Conservation (phyloP, 2,329 filamentous ascomycete species). For the Colletotrichum sp. region DNA sequence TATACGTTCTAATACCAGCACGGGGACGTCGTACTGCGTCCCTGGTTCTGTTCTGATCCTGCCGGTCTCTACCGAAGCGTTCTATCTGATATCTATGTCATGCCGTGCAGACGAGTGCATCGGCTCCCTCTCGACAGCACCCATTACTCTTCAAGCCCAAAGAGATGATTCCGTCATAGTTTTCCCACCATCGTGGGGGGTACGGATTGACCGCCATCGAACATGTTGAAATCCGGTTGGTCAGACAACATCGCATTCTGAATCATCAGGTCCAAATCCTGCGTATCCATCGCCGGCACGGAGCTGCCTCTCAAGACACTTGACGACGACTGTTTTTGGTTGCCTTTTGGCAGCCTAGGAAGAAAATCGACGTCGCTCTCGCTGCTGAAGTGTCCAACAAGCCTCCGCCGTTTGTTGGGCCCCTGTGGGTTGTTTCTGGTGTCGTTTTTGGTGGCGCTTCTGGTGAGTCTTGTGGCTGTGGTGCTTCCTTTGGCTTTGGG, state of each 20-base stretch:
- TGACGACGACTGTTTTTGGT: not conserved
- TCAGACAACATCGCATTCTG: not conserved
- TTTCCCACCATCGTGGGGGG: not conserved
- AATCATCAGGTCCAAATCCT: not conserved
- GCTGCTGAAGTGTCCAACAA: not conserved
- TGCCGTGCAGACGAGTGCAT: not conserved
- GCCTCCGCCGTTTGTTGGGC: not conserved
- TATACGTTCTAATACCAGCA: slow-evolving; percentile 22
- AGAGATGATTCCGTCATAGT: not conserved
- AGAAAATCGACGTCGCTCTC: not conserved
- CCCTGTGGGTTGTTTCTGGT: not conserved
- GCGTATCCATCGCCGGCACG: not conserved
- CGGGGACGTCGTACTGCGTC: slow-evolving; percentile 21
- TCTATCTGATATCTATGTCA: not conserved
- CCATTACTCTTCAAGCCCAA: not conserved
- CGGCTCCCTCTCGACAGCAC: not conserved
- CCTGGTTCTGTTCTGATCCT: slow-evolving; percentile 18
- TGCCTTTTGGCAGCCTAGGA: not conserved
- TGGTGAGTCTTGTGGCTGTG: not conserved
- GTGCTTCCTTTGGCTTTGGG: not conserved
- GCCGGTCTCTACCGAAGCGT: not conserved
- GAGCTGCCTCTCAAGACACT: not conserved
- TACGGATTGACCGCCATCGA: not conserved
- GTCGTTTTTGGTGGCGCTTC: not conserved
- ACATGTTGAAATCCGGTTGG: not conserved